Percentiles rank a stretch among this genome's conserved stretches.
Evolutionary conservation across 129 eudicot genomes (phyloP).

Genomic region (Mikania micrantha): DNA sequence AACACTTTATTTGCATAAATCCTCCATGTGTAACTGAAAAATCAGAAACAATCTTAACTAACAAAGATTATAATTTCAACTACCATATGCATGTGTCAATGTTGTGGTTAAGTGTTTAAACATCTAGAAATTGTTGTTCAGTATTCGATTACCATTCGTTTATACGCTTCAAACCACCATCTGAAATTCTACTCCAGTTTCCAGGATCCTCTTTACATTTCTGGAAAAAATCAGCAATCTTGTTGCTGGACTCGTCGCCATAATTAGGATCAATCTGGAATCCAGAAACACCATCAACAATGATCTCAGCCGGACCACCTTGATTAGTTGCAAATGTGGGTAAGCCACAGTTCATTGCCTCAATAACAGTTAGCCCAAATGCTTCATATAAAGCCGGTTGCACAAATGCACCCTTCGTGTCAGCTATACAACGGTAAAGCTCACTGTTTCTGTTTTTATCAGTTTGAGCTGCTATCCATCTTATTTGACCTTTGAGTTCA

Average conservation of each 20-base stretch:
- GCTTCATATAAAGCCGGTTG: too few species aligned
- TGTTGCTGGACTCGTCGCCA: conserved; percentile 75
- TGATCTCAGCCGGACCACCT: conserved; percentile 98
- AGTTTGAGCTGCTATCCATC: conserved; percentile 99
- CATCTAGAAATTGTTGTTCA: too few species aligned
- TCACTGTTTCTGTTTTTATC: conserved; percentile 80
- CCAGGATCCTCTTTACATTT: conserved; percentile 73
- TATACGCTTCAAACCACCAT: conserved; percentile 74
- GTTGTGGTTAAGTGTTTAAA: too few species aligned
- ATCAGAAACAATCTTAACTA: not conserved
- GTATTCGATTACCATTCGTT: conserved; percentile 62
- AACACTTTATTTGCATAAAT: conserved; percentile 90
- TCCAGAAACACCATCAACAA: conserved; percentile 87
- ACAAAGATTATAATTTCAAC: not conserved
- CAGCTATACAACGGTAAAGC: conserved; percentile 74
- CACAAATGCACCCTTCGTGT: conserved; percentile 81
- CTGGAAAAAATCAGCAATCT: conserved; percentile 88
- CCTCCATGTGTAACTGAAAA: conserved; percentile 94
- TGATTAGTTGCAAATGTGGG: conserved; percentile 92
- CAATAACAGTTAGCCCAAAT: conserved; percentile 79
- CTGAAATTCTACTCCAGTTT: conserved; percentile 63
- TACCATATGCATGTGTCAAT: not conserved
- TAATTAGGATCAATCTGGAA: conserved; percentile 77
- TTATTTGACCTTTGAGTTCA: conserved; percentile 79
- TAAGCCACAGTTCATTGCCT: conserved; percentile 97